Percentiles rank a stretch among this genome's conserved stretches.
Conservation (phyloP, 2,329 filamentous ascomycete species). For the Phialophora macrospora region DNA sequence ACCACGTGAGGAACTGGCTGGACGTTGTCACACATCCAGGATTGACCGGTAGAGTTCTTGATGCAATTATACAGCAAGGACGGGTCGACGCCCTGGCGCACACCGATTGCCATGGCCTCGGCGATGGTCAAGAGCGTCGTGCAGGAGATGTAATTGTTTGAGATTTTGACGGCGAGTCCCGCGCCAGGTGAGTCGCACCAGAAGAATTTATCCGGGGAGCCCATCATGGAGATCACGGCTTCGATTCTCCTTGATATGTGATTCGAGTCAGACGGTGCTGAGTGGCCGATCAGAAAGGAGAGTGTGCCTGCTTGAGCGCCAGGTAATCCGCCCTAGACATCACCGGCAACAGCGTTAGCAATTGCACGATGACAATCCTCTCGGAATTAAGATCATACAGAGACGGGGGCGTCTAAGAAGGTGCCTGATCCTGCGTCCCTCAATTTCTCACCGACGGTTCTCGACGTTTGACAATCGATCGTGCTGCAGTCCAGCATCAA, state of each 20-base stretch:
- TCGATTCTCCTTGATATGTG: slow-evolving; percentile 5
- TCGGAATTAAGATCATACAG: neutral
- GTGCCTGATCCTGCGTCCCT: slow-evolving; percentile 5
- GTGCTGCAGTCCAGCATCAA: slow-evolving; percentile 21
- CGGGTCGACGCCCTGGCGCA: slow-evolving; percentile 4
- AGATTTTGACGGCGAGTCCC: slow-evolving; percentile 18
- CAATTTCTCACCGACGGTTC: slow-evolving; percentile 8
- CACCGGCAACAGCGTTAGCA: neutral
- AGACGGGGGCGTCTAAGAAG: slow-evolving; percentile 16
- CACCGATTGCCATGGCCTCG: slow-evolving; percentile 13
- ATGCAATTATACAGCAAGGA: slow-evolving; percentile 19
- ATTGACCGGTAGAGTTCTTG: slow-evolving; percentile 22
- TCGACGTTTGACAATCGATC: slow-evolving; percentile 9
- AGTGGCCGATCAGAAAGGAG: slow-evolving; percentile 14
- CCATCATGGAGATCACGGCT: slow-evolving; percentile 15
- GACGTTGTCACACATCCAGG: slow-evolving; percentile 25
- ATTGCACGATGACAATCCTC: neutral
- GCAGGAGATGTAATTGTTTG: slow-evolving; percentile 15
- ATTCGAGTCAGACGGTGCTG: neutral
- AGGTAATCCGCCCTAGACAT: slow-evolving; percentile 7
- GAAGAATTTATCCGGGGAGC: slow-evolving; percentile 12
- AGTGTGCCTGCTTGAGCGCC: slow-evolving; percentile 11
- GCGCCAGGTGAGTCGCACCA: slow-evolving; percentile 14
- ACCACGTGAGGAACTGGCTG: slow-evolving; percentile 18
- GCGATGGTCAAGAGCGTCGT: neutral